Percentiles rank a stretch among this genome's conserved stretches.
phyloP scores from a whole-genome alignment of 768 basidiomycete species.

The Mycena metata region DNA sequence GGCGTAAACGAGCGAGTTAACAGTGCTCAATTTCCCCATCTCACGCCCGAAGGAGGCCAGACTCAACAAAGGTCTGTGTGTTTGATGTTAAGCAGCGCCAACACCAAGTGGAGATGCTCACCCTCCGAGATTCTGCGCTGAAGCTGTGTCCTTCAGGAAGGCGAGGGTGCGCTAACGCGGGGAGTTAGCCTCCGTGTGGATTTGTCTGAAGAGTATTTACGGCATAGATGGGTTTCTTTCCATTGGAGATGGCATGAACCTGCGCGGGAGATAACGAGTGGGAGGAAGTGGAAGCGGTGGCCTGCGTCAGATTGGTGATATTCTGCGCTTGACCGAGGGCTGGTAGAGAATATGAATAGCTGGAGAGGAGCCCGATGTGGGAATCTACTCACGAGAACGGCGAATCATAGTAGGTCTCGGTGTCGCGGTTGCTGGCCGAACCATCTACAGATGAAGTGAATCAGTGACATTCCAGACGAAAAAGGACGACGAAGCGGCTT shows the following conservation, averaged over 20 bases:
- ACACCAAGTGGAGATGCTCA: not conserved
- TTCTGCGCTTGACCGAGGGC: constrained; percentile 4
- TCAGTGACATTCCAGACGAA: no score
- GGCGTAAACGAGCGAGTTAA: constrained; percentile 14
- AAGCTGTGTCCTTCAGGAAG: constrained; percentile 11
- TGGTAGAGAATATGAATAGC: no score
- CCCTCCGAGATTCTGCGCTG: no score
- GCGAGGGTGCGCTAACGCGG: not conserved
- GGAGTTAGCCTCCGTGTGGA: not conserved
- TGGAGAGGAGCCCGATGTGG: not conserved
- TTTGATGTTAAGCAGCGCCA: not conserved
- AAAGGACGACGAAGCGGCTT: no score
- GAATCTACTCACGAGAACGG: constrained; percentile 6
- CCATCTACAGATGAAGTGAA: not conserved
- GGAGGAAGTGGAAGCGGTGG: not conserved
- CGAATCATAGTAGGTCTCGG: constrained; percentile 5
- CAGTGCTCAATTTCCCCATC: constrained; percentile 11
- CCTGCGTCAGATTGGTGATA: not conserved
- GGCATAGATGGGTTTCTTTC: not conserved
- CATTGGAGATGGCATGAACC: not conserved
- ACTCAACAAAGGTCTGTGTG: not conserved
- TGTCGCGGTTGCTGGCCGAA: not conserved
- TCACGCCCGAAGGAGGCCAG: constrained; percentile 12
- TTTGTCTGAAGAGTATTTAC: not conserved
- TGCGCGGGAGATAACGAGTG: not conserved